phyloP scores from a whole-genome alignment of 1,284 basidiomycete genomes.

The Chiua sp. region DNA sequence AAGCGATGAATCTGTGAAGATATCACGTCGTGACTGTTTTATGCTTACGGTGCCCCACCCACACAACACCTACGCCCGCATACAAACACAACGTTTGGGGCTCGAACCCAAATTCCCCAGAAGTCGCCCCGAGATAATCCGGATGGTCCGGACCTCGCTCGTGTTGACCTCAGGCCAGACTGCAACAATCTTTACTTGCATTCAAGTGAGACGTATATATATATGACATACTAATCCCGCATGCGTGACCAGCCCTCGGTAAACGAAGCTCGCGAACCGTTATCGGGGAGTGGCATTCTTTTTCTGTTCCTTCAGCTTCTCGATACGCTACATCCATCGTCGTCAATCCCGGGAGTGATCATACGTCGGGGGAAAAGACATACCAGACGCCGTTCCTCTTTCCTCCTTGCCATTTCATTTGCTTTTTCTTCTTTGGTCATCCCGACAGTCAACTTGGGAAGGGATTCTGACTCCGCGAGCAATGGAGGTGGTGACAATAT shows the following conservation, averaged over 20 bases:
- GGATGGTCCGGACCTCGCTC: too few species aligned
- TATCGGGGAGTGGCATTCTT: constrained; percentile 41
- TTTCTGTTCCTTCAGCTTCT: constrained; percentile 75
- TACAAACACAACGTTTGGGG: too few species aligned
- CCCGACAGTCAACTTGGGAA: constrained; percentile 28
- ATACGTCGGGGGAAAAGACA: constrained; percentile 19
- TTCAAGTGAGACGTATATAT: not conserved
- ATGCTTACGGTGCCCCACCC: too few species aligned
- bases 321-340: constrained; percentile 56
- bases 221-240: not conserved
- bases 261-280: not conserved
- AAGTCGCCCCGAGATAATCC: too few species aligned
- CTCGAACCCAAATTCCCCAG: too few species aligned
- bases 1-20: too few species aligned
- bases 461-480: constrained; percentile 10
- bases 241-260: not conserved
- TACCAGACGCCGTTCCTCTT: constrained; percentile 88
- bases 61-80: too few species aligned
- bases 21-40: too few species aligned
- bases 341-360: constrained; percentile 2
- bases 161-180: too few species aligned
- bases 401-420: constrained; percentile 84
- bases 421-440: constrained; percentile 90
- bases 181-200: not conserved
- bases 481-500: constrained; percentile 28